Evolutionary conservation across 176 grass and related monocot species (phyloP).

Genomic region (Rhipidocladum racemiflorum): DNA sequence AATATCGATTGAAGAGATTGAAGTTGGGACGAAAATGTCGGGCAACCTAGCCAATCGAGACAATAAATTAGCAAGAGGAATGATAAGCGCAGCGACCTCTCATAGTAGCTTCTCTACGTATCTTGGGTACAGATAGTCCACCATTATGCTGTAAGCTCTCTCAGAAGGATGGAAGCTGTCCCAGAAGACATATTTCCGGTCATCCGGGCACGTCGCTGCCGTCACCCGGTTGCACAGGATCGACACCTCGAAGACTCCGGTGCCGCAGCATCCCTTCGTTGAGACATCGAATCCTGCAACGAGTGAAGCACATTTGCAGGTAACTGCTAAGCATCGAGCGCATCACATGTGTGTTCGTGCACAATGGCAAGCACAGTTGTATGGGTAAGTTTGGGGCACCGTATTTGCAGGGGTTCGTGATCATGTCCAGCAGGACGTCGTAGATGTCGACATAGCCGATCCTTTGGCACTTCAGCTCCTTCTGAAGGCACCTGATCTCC

Average conservation of each 20-base stretch:
- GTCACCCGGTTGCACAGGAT: slow-evolving; percentile 40
- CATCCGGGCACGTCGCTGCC: slow-evolving; percentile 41
- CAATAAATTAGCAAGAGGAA: not conserved
- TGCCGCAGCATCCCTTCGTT: slow-evolving; percentile 45
- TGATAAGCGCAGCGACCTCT: not conserved
- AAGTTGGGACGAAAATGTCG: not conserved
- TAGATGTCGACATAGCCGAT: slow-evolving; percentile 50
- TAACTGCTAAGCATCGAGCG: not conserved
- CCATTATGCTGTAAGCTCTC: slow-evolving; percentile 30
- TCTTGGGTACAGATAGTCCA: slow-evolving; percentile 41
- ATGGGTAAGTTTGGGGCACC: not conserved
- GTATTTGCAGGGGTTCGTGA: slow-evolving; percentile 33
- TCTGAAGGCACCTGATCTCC: not conserved
- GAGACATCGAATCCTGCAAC: slow-evolving; percentile 40
- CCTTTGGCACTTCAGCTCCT: slow-evolving; percentile 10
- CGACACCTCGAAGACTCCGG: slow-evolving; percentile 25
- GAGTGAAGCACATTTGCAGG: not conserved
- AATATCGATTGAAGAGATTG: not conserved
- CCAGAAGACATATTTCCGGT: slow-evolving; percentile 45
- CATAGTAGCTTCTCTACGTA: slow-evolving; percentile 37
- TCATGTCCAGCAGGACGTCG: slow-evolving; percentile 41
- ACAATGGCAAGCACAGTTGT: not conserved
- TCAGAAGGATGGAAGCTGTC: slow-evolving; percentile 42
- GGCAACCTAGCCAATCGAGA: not conserved
- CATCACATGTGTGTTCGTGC: not conserved